Conservation (phyloP, 1,284 basidiomycete genomes). For the Fomitopsis schrenkii region DNA sequence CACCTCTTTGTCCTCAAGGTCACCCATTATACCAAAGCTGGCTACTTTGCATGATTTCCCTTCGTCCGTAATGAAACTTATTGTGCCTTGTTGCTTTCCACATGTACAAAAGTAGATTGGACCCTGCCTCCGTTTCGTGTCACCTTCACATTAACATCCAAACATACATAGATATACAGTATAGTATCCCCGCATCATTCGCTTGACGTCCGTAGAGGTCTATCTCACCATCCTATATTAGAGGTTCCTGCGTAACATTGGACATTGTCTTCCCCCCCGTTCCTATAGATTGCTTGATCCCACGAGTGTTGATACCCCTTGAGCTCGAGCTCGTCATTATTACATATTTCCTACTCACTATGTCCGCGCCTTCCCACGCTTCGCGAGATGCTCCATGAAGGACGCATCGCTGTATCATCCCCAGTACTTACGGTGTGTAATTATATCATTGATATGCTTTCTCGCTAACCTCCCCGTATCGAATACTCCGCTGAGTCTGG, state of each 20-base stretch:
- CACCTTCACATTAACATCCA: background rate
- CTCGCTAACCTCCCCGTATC: too few species aligned
- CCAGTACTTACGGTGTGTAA: too few species aligned
- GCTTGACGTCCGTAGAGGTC: background rate
- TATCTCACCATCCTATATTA: background rate
- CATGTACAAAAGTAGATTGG: background rate
- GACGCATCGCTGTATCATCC: too few species aligned
- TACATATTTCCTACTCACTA: background rate
- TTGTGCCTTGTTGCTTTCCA: background rate
- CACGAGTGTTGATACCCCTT: background rate
- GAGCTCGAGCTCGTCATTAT: background rate
- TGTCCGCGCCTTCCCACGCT: too few species aligned
- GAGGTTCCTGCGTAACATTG: slow-evolving; percentile 1
- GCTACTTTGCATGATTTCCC: background rate
- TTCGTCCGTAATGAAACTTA: background rate
- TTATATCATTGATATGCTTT: too few species aligned
- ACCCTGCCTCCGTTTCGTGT: background rate
- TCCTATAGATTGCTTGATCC: background rate
- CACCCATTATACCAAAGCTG: background rate
- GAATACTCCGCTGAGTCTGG: too few species aligned
- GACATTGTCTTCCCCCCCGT: background rate
- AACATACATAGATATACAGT: background rate
- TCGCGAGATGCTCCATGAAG: too few species aligned
- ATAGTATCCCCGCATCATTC: background rate
- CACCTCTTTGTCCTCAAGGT: background rate